A percentile compares a stretch with the other conserved stretches of the same genome.
These are phyloP conservation scores for Fusarium beomiforme DNA, from an alignment of 2,329 filamentous ascomycete species.

Conservation along the genomic window DNA sequence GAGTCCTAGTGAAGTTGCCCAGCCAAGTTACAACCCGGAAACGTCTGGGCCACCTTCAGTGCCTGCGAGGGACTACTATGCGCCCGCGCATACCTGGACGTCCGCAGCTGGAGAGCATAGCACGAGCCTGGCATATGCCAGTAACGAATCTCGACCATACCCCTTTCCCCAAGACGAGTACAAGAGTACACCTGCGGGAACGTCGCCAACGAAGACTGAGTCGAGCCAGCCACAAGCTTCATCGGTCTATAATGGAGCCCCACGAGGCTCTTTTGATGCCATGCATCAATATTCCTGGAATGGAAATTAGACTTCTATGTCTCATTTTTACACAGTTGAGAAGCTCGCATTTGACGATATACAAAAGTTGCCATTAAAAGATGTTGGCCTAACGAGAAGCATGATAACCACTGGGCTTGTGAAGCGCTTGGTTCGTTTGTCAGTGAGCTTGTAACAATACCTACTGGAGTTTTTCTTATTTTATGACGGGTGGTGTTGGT, in stretches of 20 bases:
- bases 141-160: conserved; percentile 59
- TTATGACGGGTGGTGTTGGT: conserved; percentile 41
- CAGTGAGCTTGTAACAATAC: conserved; percentile 43
- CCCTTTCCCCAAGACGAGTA: conserved; percentile 60
- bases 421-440: conserved; percentile 36
- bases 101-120: conserved; percentile 59
- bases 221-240: conserved; percentile 53
- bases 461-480: conserved; percentile 34
- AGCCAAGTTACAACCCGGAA: conserved; percentile 46
- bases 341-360: conserved; percentile 36
- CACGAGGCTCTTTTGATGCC: conserved; percentile 58
- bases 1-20: conserved; percentile 47
- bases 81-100: conserved; percentile 62
- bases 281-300: conserved; percentile 69
- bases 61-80: conserved; percentile 62
- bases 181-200: conserved; percentile 47
- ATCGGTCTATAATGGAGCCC: conserved; percentile 51
- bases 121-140: conserved; percentile 57
- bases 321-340: conserved; percentile 3
- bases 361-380: conserved; percentile 30
- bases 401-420: conserved; percentile 36
- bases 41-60: conserved; percentile 42
- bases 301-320: conserved; percentile 50
- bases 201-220: conserved; percentile 48
- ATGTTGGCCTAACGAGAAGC: conserved; percentile 34